Base-by-base conservation (phyloP, 352 stramenopile genomes). In the Ophiocytium majus region DNA sequence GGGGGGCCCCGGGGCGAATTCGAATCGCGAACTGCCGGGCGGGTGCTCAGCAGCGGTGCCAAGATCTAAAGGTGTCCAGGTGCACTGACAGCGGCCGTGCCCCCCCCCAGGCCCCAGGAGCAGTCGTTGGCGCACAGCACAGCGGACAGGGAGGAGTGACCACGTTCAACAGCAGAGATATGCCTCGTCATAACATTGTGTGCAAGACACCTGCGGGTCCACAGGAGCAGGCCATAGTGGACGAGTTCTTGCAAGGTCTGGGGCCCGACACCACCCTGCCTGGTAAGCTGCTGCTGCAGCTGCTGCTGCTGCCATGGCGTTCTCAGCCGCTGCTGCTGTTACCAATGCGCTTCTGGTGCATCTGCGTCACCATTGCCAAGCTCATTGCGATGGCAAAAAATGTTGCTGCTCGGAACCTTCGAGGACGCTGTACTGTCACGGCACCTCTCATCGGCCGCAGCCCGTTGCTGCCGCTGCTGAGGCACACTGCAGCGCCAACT, bases 261-360 rank as follows among this genome's bases (percentile, higher is more conserved):
- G 81, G 84, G 35, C 84, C 84, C 14, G 84, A 88, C n/a, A 88
- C 84, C 50, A 82, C 84, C 37, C 37, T 88, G 32, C 84, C 66
- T 17, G 66, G 66, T 78, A 17, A 78, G 66, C 32, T 14, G 14
- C 43, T 57, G 5, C 5, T 57, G 43, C 14, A 57, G 5, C 14
- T 57, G 14, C 43, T 5, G 5, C 5, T 5, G 43, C 43, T 57
- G 43, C n/a, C n/a, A 57, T 14, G 43, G 43, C 43, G 14, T 57
- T 57, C 14, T 14, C 43, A 57, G 43, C 14, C 5, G 5, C 43
- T 57, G 43, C 5, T 57, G 5, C 5, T 14, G 43, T 57, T 14
- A 14, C 43, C 5, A 14, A 57, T 5, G 5, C 5, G 14, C 43
- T n/a, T n/a, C 43, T 57, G 43, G 5, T 14, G 43, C 43, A 14